phyloP scores from a whole-genome alignment of 805 yeast species.

The Ogataea paraovalis region DNA sequence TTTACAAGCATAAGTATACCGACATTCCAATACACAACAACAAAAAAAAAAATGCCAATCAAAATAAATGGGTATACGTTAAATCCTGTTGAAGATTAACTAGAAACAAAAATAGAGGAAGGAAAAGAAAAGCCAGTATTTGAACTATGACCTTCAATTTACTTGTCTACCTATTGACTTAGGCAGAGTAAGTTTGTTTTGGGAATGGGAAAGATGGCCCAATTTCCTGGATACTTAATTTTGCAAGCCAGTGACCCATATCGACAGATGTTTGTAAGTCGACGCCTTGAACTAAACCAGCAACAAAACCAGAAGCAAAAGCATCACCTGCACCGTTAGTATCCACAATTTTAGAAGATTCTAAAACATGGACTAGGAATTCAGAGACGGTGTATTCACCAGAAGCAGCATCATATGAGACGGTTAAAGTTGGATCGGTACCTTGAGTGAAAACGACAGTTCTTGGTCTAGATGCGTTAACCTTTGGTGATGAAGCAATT shows the following conservation, averaged over 20 bases:
- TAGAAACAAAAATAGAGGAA: background rate
- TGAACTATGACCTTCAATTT: background rate
- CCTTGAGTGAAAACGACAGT: conserved; percentile 95
- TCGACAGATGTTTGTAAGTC: conserved; percentile 57
- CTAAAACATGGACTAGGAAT: conserved; percentile 71
- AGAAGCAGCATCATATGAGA: conserved; percentile 46
- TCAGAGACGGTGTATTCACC: conserved; percentile 45
- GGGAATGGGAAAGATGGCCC: conserved; percentile 94
- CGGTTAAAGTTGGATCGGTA: conserved; percentile 82
- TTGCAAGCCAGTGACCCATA: conserved; percentile 96
- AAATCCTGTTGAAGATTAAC: conserved; percentile 4
- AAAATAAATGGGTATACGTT: background rate
- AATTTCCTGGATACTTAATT: conserved; percentile 82
- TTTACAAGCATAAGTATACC: too few species aligned
- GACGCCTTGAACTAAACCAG: conserved; percentile 78
- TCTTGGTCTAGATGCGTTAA: conserved; percentile 64
- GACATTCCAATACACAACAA: background rate
- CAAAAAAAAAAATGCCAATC: background rate
- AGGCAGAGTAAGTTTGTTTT: conserved; percentile 45
- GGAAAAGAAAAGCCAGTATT: background rate
- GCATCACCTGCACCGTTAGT: conserved; percentile 99
- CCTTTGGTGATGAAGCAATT: conserved; percentile 77
- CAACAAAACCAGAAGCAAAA: conserved; percentile 93
- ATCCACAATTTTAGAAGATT: conserved; percentile 66
- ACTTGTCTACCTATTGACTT: background rate